Evolutionary conservation across 208 protist genomes (phyloP).

Genomic region (Trypanosoma brucei): DNA sequence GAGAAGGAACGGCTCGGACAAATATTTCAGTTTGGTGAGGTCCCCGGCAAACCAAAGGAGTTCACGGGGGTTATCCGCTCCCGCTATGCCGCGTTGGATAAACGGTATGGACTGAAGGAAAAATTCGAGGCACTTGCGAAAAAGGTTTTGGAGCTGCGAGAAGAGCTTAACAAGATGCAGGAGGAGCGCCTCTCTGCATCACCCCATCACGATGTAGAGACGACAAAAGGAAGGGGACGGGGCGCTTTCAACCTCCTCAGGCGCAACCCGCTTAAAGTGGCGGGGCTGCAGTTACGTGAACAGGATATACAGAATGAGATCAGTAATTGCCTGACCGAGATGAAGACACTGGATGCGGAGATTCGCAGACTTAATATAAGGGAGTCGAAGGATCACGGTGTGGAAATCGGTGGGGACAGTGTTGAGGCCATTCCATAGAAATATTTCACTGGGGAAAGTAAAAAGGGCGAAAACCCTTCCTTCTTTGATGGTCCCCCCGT

Average conservation of each 20-base stretch:
- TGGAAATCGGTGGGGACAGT: neutral
- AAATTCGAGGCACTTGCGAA: slow-evolving; percentile 50
- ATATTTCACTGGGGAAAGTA: too few species aligned
- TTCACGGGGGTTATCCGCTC: slow-evolving; percentile 66
- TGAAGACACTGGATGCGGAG: slow-evolving; percentile 68
- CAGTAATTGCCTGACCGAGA: slow-evolving; percentile 45
- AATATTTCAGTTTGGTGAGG: slow-evolving; percentile 74
- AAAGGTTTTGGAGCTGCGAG: slow-evolving; percentile 35
- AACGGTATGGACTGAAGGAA: slow-evolving; percentile 47
- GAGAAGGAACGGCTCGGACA: slow-evolving; percentile 83
- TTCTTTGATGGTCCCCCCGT: too few species aligned
- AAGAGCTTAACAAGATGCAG: slow-evolving; percentile 33
- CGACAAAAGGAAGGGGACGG: neutral
- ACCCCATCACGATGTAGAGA: neutral
- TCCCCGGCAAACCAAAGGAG: slow-evolving; percentile 49
- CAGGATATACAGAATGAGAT: slow-evolving; percentile 34
- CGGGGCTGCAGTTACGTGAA: neutral
- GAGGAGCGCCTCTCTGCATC: neutral
- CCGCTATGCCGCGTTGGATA: slow-evolving; percentile 45
- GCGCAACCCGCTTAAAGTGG: neutral
- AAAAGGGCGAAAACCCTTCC: too few species aligned
- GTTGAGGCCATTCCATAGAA: neutral
- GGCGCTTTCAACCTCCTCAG: neutral
- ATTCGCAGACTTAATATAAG: slow-evolving; percentile 15
- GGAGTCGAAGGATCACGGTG: slow-evolving; percentile 4